phyloP scores from a whole-genome alignment of 1,284 basidiomycete genomes.

The Moniliophthora roreri region DNA sequence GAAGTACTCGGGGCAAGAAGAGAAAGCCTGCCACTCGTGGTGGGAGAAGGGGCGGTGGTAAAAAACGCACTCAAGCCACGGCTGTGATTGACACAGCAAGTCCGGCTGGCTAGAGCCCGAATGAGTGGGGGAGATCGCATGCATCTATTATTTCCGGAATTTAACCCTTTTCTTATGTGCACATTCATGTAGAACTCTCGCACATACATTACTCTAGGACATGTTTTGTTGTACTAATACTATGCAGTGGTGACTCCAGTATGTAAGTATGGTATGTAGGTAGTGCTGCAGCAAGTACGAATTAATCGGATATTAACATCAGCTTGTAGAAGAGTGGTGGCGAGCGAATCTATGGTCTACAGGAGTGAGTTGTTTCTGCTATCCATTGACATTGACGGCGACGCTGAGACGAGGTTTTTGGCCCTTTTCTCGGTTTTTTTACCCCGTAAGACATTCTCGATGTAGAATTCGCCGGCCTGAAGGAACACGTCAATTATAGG shows the following conservation, averaged over 20 bases:
- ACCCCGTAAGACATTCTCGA: conserved; percentile 82
- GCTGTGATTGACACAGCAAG: conserved; percentile 12
- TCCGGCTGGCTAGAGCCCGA: background rate
- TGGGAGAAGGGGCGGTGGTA: conserved; percentile 40
- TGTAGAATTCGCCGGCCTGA: conserved; percentile 90
- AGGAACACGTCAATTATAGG: conserved; percentile 6
- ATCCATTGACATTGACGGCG: background rate
- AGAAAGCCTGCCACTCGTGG: conserved; percentile 40
- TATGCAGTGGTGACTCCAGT: conserved; percentile 1
- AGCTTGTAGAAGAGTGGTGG: too few relatives aligned
- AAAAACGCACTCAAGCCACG: conserved; percentile 24
- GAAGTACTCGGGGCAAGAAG: conserved; percentile 41
- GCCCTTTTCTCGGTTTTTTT: conserved; percentile 49
- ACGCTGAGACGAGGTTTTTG: conserved; percentile 2
- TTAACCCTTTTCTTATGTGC: background rate
- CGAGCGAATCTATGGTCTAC: too few relatives aligned
- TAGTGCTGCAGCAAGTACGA: too few relatives aligned
- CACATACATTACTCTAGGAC: background rate
- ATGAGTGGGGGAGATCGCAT: background rate
- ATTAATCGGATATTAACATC: too few relatives aligned
- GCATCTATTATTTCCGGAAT: background rate
- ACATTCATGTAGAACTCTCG: background rate
- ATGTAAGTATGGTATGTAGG: background rate
- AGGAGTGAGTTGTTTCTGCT: background rate
- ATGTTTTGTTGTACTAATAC: conserved; percentile 1